Percentiles rank a stretch among this genome's conserved stretches.
Conservation (phyloP, 2,329 filamentous ascomycete species). For the Xylariaceae sp. region DNA sequence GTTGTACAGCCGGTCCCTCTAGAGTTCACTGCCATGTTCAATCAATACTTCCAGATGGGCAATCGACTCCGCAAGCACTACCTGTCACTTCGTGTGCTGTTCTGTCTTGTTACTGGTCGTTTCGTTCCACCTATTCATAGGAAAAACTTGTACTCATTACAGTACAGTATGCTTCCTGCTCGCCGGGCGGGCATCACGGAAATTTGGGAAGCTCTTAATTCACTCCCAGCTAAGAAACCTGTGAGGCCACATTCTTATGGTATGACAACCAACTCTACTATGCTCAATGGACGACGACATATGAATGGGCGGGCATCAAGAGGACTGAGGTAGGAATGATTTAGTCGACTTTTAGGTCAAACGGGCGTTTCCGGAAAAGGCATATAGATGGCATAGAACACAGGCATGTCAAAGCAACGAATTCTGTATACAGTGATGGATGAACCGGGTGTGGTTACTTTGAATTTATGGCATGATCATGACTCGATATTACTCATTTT, state of each 20-base stretch:
- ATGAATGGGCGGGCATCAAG: slow-evolving; percentile 37
- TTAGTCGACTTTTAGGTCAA: background rate
- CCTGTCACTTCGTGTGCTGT: slow-evolving; percentile 83
- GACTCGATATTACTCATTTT: background rate
- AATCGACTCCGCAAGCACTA: slow-evolving; percentile 95
- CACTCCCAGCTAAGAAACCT: slow-evolving; percentile 53
- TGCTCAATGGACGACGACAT: slow-evolving; percentile 36
- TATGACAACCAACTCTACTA: slow-evolving; percentile 20
- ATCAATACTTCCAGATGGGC: slow-evolving; percentile 95
- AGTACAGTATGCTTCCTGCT: slow-evolving; percentile 96
- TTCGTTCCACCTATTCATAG: slow-evolving; percentile 96
- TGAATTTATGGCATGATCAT: slow-evolving; percentile 1
- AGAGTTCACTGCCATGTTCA: slow-evolving; percentile 91
- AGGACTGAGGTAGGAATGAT: slow-evolving; percentile 23
- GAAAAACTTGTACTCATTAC: slow-evolving; percentile 91
- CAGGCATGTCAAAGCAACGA: background rate
- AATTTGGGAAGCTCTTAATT: slow-evolving; percentile 79
- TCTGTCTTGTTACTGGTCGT: slow-evolving; percentile 86
- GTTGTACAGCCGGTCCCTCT: slow-evolving; percentile 78
- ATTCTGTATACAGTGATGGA: slow-evolving; percentile 16
- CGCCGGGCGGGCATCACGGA: slow-evolving; percentile 80
- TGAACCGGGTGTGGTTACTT: background rate
- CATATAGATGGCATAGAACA: slow-evolving; percentile 21
- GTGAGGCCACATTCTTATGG: slow-evolving; percentile 41
- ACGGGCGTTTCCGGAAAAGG: slow-evolving; percentile 20